Conservation (phyloP, 106 monocot genomes). For the Dioscorea zingiberensis region DNA sequence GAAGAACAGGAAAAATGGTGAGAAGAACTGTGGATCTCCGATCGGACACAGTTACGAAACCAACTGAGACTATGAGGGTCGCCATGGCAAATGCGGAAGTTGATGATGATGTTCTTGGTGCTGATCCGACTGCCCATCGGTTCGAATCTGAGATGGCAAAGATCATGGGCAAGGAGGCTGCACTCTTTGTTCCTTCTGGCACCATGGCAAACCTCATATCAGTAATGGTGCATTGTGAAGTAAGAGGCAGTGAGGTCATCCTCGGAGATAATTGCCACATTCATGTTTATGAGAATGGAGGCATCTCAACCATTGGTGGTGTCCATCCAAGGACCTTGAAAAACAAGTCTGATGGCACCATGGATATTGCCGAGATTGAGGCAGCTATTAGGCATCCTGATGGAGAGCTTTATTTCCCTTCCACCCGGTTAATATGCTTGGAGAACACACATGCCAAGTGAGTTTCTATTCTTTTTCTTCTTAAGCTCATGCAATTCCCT, state of each 20-base stretch:
- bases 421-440: constrained; percentile 85
- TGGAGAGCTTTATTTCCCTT: constrained; percentile 72
- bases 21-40: constrained; percentile 55
- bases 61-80: constrained; percentile 52
- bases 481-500: too few species aligned
- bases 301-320: constrained; percentile 80
- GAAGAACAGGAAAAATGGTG: constrained; percentile 25
- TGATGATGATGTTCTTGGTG: constrained; percentile 63
- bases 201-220: constrained; percentile 97
- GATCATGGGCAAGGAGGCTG: constrained; percentile 72
- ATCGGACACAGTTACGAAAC: constrained; percentile 79
- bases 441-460: constrained; percentile 99
- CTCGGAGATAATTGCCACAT: constrained; percentile 90
- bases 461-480: constrained; percentile 14
- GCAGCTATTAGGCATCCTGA: constrained; percentile 60
- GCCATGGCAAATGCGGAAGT: constrained; percentile 71
- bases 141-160: constrained; percentile 50
- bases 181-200: constrained; percentile 91
- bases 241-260: constrained; percentile 90
- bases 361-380: constrained; percentile 60
- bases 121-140: constrained; percentile 48
- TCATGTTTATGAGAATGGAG: constrained; percentile 95
- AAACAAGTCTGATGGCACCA: constrained; percentile 90
- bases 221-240: constrained; percentile 87
- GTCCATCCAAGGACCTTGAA: constrained; percentile 74